phyloP scores from a whole-genome alignment of 768 basidiomycete genomes.

The Tubosaeta brunneosetosa region DNA sequence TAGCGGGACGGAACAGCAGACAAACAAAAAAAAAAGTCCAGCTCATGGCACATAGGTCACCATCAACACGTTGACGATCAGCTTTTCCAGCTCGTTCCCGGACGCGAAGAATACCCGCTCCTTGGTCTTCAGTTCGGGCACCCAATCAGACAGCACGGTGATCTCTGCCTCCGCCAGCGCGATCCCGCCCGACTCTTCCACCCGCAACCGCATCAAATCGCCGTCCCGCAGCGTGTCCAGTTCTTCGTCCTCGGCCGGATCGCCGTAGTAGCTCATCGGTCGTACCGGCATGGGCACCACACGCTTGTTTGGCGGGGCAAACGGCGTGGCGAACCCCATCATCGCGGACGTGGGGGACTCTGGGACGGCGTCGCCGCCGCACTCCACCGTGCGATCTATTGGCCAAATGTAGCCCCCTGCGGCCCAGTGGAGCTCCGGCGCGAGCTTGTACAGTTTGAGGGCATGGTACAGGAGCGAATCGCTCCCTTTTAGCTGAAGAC shows the following conservation, averaged over 20 bases:
- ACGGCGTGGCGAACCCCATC: constrained; percentile 24
- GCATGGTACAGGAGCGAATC: constrained; percentile 75
- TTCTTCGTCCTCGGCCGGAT: constrained; percentile 36
- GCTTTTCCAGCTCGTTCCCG: constrained; percentile 61
- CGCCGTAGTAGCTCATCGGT: constrained; percentile 43
- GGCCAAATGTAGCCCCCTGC: constrained; percentile 85
- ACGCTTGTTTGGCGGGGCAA: constrained; percentile 18
- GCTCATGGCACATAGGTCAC: constrained; percentile 61
- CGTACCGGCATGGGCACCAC: constrained; percentile 33
- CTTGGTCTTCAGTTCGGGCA: constrained; percentile 47
- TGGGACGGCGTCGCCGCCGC: constrained; percentile 39
- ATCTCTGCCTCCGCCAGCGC: constrained; percentile 61
- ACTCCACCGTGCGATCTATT: constrained; percentile 63
- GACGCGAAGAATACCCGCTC: constrained; percentile 68
- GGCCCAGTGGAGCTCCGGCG: constrained; percentile 72
- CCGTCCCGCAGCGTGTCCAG: constrained; percentile 27
- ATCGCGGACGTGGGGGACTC: constrained; percentile 23
- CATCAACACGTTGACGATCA: constrained; percentile 71
- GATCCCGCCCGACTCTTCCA: constrained; percentile 67
- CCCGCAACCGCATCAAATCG: constrained; percentile 45
- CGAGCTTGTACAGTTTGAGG: constrained; percentile 69
- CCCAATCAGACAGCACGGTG: constrained; percentile 51
- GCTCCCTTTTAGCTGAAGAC: constrained; percentile 65
- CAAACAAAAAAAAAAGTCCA: neutral
- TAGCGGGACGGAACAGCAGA: neutral